Conservation (phyloP, 129 eudicot genomes). For the Scalesia atractyloides region DNA sequence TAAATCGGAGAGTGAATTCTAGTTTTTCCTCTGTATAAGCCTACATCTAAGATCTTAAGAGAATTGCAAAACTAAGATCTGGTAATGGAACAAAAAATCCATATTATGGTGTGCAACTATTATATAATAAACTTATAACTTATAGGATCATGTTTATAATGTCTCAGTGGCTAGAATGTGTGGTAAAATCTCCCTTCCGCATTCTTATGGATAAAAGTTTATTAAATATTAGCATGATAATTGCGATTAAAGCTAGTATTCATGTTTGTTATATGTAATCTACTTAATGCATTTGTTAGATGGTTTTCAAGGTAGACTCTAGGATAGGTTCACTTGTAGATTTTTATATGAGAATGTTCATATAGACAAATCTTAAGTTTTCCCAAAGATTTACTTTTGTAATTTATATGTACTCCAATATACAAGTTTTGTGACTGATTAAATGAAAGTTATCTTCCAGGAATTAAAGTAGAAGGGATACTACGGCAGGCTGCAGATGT, state of each 20-base stretch:
- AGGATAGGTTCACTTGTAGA: slow-evolving; percentile 6
- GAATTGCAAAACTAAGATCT: slow-evolving; percentile 1
- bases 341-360: not conserved
- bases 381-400: not conserved
- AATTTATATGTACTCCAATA: not conserved
- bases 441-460: slow-evolving; percentile 42
- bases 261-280: not conserved
- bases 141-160: not conserved
- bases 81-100: not conserved
- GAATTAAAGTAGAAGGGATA: slow-evolving; percentile 90
- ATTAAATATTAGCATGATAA: not conserved
- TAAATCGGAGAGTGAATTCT: slow-evolving; percentile 4
- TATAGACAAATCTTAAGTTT: not conserved
- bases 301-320: slow-evolving; percentile 11
- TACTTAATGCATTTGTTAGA: slow-evolving; percentile 11
- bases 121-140: not conserved
- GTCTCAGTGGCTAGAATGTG: not conserved
- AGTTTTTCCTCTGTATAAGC: slow-evolving; percentile 6
- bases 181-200: not conserved
- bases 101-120: not conserved
- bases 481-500: slow-evolving; percentile 99
- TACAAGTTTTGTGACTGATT: slow-evolving; percentile 21
- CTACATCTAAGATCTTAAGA: not conserved
- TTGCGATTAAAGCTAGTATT: not conserved
- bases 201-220: slow-evolving; percentile 6